These are phyloP conservation scores for Exophiala viscosa DNA, from an alignment of 2,329 filamentous ascomycete genomes.

Conservation along the genomic window DNA sequence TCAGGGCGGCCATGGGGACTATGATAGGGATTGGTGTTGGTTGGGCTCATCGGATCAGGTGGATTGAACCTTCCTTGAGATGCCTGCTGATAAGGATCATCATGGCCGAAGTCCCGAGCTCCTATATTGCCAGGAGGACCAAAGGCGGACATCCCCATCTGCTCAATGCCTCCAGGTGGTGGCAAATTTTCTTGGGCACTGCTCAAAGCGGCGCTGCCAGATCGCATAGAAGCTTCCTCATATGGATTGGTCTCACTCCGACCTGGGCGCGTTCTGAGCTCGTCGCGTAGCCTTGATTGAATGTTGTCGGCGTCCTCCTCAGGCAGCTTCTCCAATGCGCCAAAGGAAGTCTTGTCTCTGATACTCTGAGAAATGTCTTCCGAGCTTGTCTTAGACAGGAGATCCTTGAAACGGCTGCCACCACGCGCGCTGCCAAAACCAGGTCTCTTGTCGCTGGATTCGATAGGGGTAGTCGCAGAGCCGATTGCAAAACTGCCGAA, in stretches of 20 bases:
- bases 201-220: slow-evolving; percentile 65
- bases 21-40: slow-evolving; percentile 92
- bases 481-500: slow-evolving; percentile 87
- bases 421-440: slow-evolving; percentile 64
- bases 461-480: slow-evolving; percentile 48
- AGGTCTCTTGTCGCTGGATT: slow-evolving; percentile 62
- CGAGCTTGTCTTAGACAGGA: slow-evolving; percentile 72
- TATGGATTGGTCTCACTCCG: slow-evolving; percentile 51
- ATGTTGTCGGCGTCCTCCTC: slow-evolving; percentile 48
- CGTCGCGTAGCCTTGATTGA: slow-evolving; percentile 50
- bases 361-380: slow-evolving; percentile 57
- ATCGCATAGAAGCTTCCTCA: slow-evolving; percentile 46
- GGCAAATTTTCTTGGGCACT: slow-evolving; percentile 69
- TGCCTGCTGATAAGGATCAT: slow-evolving; percentile 56
- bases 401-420: slow-evolving; percentile 79
- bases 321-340: slow-evolving; percentile 51
- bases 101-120: slow-evolving; percentile 56
- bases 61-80: slow-evolving; percentile 48
- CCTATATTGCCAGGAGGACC: slow-evolving; percentile 59
- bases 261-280: slow-evolving; percentile 44
- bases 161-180: slow-evolving; percentile 47
- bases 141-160: slow-evolving; percentile 58
- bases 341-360: slow-evolving; percentile 55
- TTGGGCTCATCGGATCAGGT: slow-evolving; percentile 78
- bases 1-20: slow-evolving; percentile 74